A percentile compares a stretch with the other conserved stretches of the same genome.
phyloP scores from a whole-genome alignment of 2,329 filamentous ascomycete species.

The Hymenoscyphus infarciens region DNA sequence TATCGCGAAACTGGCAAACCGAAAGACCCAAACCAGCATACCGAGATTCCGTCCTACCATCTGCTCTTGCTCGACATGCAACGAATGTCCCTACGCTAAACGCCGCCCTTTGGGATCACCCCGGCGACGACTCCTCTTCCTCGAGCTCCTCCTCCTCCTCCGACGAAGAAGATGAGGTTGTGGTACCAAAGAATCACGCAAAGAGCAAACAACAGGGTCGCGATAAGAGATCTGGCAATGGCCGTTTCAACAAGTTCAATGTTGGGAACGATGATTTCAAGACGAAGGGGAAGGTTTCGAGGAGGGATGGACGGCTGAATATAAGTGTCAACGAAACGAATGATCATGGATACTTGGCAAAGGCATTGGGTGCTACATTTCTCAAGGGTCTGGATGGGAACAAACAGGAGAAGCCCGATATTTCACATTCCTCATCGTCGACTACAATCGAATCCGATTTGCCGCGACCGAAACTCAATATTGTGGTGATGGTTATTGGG shows the following conservation, averaged over 20 bases:
- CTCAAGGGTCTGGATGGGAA: conserved; percentile 47
- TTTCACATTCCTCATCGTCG: conserved; percentile 19
- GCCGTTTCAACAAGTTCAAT: conserved; percentile 50
- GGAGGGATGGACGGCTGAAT: conserved; percentile 65
- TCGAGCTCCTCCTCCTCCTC: conserved; percentile 26
- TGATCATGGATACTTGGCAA: conserved; percentile 68
- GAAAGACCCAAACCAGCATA: conserved; percentile 24
- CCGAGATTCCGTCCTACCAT: conserved; percentile 18
- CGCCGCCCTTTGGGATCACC: conserved; percentile 26
- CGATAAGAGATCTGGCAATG: conserved; percentile 11
- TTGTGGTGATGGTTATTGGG: conserved; percentile 82
- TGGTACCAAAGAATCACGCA: neutral
- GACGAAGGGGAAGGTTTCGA: conserved; percentile 62
- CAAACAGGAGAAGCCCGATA: conserved; percentile 34
- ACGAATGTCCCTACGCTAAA: conserved; percentile 29
- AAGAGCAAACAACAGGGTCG: conserved; percentile 6
- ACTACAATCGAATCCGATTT: conserved; percentile 20
- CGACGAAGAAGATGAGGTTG: conserved; percentile 24
- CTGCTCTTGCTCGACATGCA: conserved; percentile 19
- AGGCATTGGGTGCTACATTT: conserved; percentile 64
- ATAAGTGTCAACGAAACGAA: conserved; percentile 70
- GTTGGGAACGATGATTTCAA: conserved; percentile 62
- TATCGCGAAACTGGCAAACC: conserved; percentile 27
- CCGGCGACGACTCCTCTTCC: conserved; percentile 14
- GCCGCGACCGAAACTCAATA: conserved; percentile 51